phyloP scores from a whole-genome alignment of 139 green algal genomes.

The Closterium sp. region DNA sequence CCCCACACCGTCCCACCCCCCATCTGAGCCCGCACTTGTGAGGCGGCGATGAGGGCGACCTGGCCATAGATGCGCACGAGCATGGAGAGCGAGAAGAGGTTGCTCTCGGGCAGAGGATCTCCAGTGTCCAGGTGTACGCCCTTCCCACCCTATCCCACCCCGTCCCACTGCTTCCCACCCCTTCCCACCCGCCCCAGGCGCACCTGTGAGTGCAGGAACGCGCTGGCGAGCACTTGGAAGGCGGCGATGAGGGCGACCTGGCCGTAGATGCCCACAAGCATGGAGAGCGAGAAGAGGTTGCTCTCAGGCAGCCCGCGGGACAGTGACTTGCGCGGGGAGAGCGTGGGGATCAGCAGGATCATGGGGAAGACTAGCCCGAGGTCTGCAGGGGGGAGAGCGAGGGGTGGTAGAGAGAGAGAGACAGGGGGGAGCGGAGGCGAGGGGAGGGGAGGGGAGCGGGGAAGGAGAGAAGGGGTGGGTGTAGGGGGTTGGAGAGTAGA shows the following conservation, averaged over 20 bases:
- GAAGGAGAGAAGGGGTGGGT: too few species aligned
- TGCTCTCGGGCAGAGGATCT: slow-evolving; percentile 25
- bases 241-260: slow-evolving; percentile 17
- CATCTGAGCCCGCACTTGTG: slow-evolving; percentile 3
- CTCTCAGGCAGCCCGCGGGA: slow-evolving; percentile 14
- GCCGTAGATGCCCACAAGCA: slow-evolving; percentile 35
- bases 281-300: slow-evolving; percentile 26
- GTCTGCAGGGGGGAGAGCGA: neutral
- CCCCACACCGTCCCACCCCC: neutral
- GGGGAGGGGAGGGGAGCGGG: too few species aligned
- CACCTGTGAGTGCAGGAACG: slow-evolving; percentile 27
- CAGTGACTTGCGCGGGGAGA: neutral
- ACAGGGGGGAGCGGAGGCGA: too few species aligned
- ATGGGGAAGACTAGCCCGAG: slow-evolving; percentile 23
- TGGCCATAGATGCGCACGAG: slow-evolving; percentile 36
- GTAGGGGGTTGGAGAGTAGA: too few species aligned
- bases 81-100: slow-evolving; percentile 26
- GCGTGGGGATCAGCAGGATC: slow-evolving; percentile 24
- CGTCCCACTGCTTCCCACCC: too few species aligned
- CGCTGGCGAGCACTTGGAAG: slow-evolving; percentile 2
- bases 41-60: slow-evolving; percentile 10
- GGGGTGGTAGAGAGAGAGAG: neutral
- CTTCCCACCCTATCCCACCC: too few species aligned
- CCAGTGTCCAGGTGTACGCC: too few species aligned
- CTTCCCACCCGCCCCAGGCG: neutral